These are phyloP conservation scores for Eutrema japonicum DNA, from an alignment of 345 rosid genomes.

Conservation along the genomic window DNA sequence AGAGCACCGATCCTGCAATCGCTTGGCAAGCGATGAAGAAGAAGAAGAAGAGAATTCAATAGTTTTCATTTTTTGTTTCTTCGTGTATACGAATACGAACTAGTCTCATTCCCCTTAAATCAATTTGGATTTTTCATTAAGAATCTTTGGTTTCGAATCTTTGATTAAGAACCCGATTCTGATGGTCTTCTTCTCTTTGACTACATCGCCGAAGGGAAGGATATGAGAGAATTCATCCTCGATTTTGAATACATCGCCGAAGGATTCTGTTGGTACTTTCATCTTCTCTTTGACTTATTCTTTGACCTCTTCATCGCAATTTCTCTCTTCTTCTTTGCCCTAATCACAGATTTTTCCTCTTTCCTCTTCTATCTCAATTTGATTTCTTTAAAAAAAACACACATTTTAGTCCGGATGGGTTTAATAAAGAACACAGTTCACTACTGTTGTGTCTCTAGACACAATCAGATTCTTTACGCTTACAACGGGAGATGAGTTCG, in stretches of 20 bases:
- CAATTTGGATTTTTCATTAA: background rate
- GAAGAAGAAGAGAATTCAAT: slow-evolving; percentile 8
- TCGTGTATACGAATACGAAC: slow-evolving; percentile 15
- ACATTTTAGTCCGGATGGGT: slow-evolving; percentile 47
- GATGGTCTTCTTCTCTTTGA: no score
- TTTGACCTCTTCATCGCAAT: slow-evolving; percentile 35
- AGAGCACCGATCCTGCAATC: slow-evolving; percentile 59
- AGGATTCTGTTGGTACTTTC: slow-evolving; percentile 43
- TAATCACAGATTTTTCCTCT: slow-evolving; percentile 37
- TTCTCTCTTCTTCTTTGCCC: slow-evolving; percentile 39
- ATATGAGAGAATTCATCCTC: slow-evolving; percentile 43
- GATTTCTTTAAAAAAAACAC: slow-evolving; percentile 7
- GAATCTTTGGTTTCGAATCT: no score
- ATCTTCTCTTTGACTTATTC: slow-evolving; percentile 44
- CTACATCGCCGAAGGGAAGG: background rate
- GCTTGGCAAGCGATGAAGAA: slow-evolving; percentile 44
- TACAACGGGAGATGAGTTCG: slow-evolving; percentile 72
- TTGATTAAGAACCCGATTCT: no score
- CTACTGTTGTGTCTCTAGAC: slow-evolving; percentile 71
- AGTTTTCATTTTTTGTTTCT: slow-evolving; percentile 24
- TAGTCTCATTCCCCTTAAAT: background rate
- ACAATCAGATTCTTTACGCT: slow-evolving; percentile 55
- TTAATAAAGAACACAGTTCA: slow-evolving; percentile 65
- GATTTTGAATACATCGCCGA: slow-evolving; percentile 48
- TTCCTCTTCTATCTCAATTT: slow-evolving; percentile 41